phyloP scores from a whole-genome alignment of 164 flowering plant genomes.

The Stephania yunnanensis region DNA sequence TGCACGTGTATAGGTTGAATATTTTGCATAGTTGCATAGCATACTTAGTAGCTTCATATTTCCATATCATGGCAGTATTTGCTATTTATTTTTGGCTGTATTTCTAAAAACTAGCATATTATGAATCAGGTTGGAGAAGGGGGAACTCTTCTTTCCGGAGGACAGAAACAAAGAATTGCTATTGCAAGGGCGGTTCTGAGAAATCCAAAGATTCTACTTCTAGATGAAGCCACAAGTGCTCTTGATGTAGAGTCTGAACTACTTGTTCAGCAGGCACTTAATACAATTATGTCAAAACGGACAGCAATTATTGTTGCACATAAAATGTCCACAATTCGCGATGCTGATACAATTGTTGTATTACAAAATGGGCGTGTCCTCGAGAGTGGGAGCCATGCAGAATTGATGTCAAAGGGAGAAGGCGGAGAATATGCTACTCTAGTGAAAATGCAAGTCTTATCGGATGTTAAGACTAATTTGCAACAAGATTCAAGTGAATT shows the following conservation, averaged over 20 bases:
- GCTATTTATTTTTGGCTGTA: background rate
- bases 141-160: slow-evolving; percentile 64
- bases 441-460: slow-evolving; percentile 45
- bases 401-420: slow-evolving; percentile 34
- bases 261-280: slow-evolving; percentile 52
- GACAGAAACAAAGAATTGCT: slow-evolving; percentile 64
- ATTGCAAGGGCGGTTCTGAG: slow-evolving; percentile 63
- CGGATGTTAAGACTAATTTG: slow-evolving; percentile 7
- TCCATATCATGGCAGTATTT: background rate
- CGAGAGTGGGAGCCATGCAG: slow-evolving; percentile 56
- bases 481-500: slow-evolving; percentile 9
- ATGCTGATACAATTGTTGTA: slow-evolving; percentile 43
- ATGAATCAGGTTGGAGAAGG: slow-evolving; percentile 51
- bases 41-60: background rate
- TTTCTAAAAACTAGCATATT: background rate
- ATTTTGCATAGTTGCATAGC: no score
- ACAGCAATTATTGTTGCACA: slow-evolving; percentile 62
- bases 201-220: slow-evolving; percentile 54
- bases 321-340: slow-evolving; percentile 45
- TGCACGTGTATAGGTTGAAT: no score
- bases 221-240: slow-evolving; percentile 74
- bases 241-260: slow-evolving; percentile 60
- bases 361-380: slow-evolving; percentile 53
- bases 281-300: slow-evolving; percentile 37
- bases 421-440: slow-evolving; percentile 60